phyloP scores from a whole-genome alignment of 257 asterid genomes.

The Solanum chilense region DNA sequence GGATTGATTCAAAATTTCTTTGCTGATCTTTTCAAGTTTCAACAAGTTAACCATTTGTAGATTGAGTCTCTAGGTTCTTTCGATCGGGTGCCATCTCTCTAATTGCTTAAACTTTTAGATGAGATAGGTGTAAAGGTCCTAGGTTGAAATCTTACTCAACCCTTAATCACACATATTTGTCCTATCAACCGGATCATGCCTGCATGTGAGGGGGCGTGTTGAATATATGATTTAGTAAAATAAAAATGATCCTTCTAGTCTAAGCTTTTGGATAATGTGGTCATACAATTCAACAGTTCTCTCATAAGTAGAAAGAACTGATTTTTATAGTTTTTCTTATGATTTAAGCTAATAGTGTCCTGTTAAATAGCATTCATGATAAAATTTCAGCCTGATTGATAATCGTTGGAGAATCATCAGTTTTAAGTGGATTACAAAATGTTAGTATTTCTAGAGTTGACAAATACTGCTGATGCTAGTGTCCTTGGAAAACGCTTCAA shows the following conservation, averaged over 20 bases:
- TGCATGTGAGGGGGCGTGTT: not conserved
- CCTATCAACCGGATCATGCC: not conserved
- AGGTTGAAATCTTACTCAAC: not conserved
- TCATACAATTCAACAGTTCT: not conserved
- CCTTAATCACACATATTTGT: not conserved
- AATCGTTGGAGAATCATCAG: not conserved
- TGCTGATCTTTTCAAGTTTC: not conserved
- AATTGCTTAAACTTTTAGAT: not conserved
- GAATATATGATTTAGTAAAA: not conserved
- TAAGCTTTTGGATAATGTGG: not conserved
- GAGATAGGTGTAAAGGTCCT: not conserved
- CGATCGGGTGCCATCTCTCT: not conserved
- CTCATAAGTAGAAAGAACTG: not conserved
- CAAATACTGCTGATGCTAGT: not conserved
- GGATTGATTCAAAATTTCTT: not conserved
- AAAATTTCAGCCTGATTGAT: not conserved
- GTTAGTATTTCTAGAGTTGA: not conserved
- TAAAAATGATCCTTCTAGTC: not conserved
- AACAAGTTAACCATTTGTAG: not conserved
- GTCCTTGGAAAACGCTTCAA: not conserved
- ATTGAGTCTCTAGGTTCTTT: not conserved
- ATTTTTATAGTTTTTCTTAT: not conserved
- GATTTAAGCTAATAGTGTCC: not conserved
- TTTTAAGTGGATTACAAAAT: not conserved
- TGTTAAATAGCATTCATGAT: not conserved